Evolutionary conservation across 2,329 filamentous ascomycete genomes (phyloP).

Genomic region (Lecanoromycetidae sp.): DNA sequence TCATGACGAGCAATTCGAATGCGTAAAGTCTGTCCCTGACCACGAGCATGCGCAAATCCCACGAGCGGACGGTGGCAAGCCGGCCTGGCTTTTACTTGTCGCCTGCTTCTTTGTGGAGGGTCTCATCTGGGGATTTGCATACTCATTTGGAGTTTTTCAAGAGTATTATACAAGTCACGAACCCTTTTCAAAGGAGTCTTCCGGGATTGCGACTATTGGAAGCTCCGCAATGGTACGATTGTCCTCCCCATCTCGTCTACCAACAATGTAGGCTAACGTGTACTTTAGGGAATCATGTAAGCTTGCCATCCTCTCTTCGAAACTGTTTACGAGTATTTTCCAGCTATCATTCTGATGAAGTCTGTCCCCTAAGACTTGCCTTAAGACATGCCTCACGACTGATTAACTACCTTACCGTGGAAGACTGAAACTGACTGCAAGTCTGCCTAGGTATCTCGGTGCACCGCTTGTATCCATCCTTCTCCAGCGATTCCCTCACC

Average conservation of each 20-base stretch:
- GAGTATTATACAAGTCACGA: conserved; percentile 52
- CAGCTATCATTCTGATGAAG: too few species aligned
- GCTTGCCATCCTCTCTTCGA: too few species aligned
- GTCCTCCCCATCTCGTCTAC: too few species aligned
- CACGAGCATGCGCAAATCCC: conserved; percentile 24
- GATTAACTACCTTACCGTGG: too few species aligned
- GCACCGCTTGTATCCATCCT: conserved; percentile 26
- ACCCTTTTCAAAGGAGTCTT: conserved; percentile 40
- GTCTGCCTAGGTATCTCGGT: too few species aligned
- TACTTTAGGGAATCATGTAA: conserved; percentile 26
- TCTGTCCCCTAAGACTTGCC: too few species aligned
- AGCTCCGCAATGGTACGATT: conserved; percentile 33
- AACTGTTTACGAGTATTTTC: too few species aligned
- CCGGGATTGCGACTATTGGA: conserved; percentile 47
- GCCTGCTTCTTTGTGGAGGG: conserved; percentile 42
- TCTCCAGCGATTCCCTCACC: conserved; percentile 28
- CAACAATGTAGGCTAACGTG: too few species aligned
- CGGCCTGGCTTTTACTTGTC: conserved; percentile 41
- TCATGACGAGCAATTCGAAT: too few species aligned
- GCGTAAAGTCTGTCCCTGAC: too few species aligned
- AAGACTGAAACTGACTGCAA: too few species aligned
- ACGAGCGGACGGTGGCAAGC: conserved; percentile 37
- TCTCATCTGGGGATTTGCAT: conserved; percentile 51
- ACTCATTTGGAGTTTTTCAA: conserved; percentile 59
- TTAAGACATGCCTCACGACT: too few species aligned